A percentile compares a stretch with the other conserved stretches of the same genome.
phyloP scores from a whole-genome alignment of 2,329 filamentous ascomycete genomes.

The Botrytis sinoallii region DNA sequence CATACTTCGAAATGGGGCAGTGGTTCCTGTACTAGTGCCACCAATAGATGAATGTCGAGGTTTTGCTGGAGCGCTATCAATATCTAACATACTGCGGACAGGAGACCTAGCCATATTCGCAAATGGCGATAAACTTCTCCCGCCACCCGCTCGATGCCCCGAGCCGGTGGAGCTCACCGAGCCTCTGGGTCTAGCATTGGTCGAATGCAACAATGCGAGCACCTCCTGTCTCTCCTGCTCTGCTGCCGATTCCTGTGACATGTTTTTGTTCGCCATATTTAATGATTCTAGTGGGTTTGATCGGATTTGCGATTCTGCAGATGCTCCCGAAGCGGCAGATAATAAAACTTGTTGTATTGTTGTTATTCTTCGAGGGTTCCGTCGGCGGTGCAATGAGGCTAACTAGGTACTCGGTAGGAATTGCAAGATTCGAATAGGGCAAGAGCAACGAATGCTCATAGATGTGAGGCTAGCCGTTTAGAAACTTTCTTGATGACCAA shows the following conservation, averaged over 20 bases:
- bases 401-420: background rate
- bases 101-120: constrained; percentile 55
- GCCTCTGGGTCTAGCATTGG: constrained; percentile 27
- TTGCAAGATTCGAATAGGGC: constrained; percentile 18
- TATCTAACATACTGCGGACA: constrained; percentile 58
- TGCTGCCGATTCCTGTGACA: constrained; percentile 74
- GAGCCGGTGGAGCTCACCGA: constrained; percentile 37
- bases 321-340: constrained; percentile 9
- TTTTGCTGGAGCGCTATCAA: constrained; percentile 28
- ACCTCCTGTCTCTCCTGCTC: constrained; percentile 76
- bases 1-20: constrained; percentile 59
- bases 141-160: constrained; percentile 19
- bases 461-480: constrained; percentile 34
- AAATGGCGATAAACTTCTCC: constrained; percentile 53
- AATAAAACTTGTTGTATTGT: background rate
- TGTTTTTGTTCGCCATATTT: constrained; percentile 42
- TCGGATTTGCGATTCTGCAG: constrained; percentile 4
- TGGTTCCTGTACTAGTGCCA: constrained; percentile 14
- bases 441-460: constrained; percentile 25
- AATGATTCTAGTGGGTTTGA: background rate
- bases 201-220: constrained; percentile 59
- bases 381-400: constrained; percentile 1
- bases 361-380: background rate
- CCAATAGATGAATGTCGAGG: constrained; percentile 19
- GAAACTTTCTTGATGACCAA: constrained; percentile 36